Evolutionary conservation across 768 basidiomycete genomes (phyloP), one percentile per base, ranked within the genome.

Genomic region (Epithele typhae): DNA sequence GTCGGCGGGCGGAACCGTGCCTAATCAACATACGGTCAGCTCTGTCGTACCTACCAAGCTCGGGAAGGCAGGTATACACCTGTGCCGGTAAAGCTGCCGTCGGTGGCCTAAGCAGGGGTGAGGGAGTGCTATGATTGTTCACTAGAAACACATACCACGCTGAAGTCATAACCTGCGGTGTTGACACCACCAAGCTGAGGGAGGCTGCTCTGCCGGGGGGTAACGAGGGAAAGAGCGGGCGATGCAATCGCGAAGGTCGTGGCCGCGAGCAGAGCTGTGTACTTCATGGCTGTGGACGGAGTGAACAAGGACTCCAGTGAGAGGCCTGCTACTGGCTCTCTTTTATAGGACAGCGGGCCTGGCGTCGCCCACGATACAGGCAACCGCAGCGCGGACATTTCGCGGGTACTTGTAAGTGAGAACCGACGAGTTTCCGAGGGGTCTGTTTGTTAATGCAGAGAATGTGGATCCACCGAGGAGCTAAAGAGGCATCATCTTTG

Each of bases 161-260:
- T 65, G 59, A 75, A 74, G 53, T 74, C 73, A 49, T 68, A 74
- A 9, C 74, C 73, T 40, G 73, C 73, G 30, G 70, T 72, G 57
- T 77, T 77, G 4, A 77, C 74, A 50, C 75, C 75, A 6, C 73
- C 73, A 10, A 74, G 54, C 52, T 69, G 71, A 3, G 69, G 65
- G 3, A 70, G 55, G 19, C 54, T 53, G 17, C 51, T 60, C 9
- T 52, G 22, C 61, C 43, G 19, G 59, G 48, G 37, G 3, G 51
- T n/a, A n/a, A n/a, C n/a, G n/a, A n/a, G n/a, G n/a, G n/a, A n/a
- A n/a, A n/a, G n/a, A 30, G 27, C 27, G 14, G 27, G 27, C 7
- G 27, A 7, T 7, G 61, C 58, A 25, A 46, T 35, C 25, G 50
- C 59, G 18, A 52, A 45, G 3, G 64, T 45, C 14, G 53, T 56